Base-by-base conservation (phyloP, 139 green algal genomes). In the Chara braunii region DNA sequence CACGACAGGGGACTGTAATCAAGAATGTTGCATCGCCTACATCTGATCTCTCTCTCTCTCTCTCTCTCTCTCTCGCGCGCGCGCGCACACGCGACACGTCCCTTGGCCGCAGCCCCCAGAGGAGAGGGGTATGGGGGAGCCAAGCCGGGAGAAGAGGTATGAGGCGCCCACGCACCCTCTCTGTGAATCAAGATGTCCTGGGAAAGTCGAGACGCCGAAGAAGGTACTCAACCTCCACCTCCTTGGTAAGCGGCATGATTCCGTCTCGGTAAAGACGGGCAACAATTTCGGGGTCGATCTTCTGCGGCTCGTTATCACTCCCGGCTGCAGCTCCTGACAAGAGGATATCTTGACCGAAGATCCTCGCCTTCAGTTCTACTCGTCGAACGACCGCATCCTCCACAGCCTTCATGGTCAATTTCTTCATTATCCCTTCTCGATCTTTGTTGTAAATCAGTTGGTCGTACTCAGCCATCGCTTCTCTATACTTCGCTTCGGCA, bases 241-340 rank as follows among this genome's bases (percentile, higher is more conserved):
- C 83, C 75, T 98, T 98, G 18, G 87, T 98, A 12, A 98, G 81
- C 3, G 92, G 92, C 89, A 98, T 98, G 3, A 98, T 83, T 77
- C 84, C 90, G 5, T 91, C 50, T 36, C 85, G 72, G 64, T 97
- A 98, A 55, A 98, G 66, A 14, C 82, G 31, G 0, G 83, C 90
- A 37, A 97, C 84, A 30, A 68, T 23, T 72, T 37, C 23, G 42
- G 60, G 3, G 42, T 68, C 6, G 61, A 72, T 74, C 30, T 73
- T 45, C 12, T 61, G 35, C 23, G 23, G 36, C 12, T 7, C 42
- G 6, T 12, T 7, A 11, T 9, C 35, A 18, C 11, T 9, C 37
- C 24, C 6, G 23, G 57, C 37, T n/a, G n/a, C n/a, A n/a, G n/a
- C n/a, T n/a, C n/a, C n/a, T n/a, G n/a, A n/a, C n/a, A n/a, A n/a